A percentile compares a stretch with the other conserved stretches of the same genome.
Evolutionary conservation across 208 protist genomes (phyloP).

Genomic region (Acanthamoeba royreba): DNA sequence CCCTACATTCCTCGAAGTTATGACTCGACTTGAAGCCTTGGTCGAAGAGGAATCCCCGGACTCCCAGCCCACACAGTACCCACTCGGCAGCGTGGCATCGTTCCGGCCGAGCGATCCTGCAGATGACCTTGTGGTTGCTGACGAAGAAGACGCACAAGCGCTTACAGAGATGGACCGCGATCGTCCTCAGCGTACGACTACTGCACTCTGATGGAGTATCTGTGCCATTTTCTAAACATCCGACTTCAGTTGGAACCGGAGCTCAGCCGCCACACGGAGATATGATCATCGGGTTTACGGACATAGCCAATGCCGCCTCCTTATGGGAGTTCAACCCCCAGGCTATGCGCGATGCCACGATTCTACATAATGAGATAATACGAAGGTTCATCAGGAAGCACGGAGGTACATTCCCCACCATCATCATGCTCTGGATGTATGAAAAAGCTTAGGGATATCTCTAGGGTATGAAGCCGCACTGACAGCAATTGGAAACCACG

Average conservation of each 20-base stretch:
- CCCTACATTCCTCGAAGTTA: conserved; percentile 2
- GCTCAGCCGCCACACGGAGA: background rate
- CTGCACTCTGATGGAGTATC: too few relatives aligned
- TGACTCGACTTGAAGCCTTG: background rate
- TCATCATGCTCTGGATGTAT: too few relatives aligned
- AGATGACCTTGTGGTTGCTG: too few relatives aligned
- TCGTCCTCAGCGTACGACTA: background rate
- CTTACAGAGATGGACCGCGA: background rate
- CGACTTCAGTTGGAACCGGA: too few relatives aligned
- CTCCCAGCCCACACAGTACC: background rate
- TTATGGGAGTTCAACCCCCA: background rate
- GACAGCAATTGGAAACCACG: background rate
- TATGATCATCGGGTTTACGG: background rate
- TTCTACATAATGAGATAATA: background rate
- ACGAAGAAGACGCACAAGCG: background rate
- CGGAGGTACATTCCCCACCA: background rate
- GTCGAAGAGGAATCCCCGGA: background rate
- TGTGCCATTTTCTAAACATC: background rate
- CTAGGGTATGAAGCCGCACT: background rate
- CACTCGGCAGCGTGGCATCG: too few relatives aligned
- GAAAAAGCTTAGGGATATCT: too few relatives aligned
- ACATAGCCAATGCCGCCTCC: background rate
- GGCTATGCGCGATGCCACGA: background rate
- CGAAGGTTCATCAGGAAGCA: background rate
- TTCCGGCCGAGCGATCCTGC: too few relatives aligned